Conservation (phyloP, 495 filamentous ascomycete species). For the Penicillium fimorum region DNA sequence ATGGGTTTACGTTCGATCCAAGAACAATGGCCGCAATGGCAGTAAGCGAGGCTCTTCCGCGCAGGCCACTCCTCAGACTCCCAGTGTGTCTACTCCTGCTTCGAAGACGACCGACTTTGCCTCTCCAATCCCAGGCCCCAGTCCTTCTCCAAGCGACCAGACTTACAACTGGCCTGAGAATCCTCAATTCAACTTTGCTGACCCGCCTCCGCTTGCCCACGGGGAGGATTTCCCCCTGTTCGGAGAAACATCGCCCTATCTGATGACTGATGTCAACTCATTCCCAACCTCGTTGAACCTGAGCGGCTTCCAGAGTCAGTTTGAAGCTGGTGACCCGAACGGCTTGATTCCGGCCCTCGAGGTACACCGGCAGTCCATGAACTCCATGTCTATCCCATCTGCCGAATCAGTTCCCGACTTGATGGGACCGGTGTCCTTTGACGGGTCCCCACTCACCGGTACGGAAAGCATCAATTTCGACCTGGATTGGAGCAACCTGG, state of each 20-base stretch:
- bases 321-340: slow-evolving; percentile 54
- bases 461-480: slow-evolving; percentile 35
- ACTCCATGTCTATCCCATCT: slow-evolving; percentile 27
- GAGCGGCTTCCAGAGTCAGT: slow-evolving; percentile 47
- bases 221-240: slow-evolving; percentile 29
- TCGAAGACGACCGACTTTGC: slow-evolving; percentile 44
- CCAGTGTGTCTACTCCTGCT: slow-evolving; percentile 51
- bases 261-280: slow-evolving; percentile 20
- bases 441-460: slow-evolving; percentile 26
- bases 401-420: slow-evolving; percentile 26
- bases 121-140: slow-evolving; percentile 30
- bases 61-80: slow-evolving; percentile 51
- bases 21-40: slow-evolving; percentile 74
- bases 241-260: slow-evolving; percentile 21
- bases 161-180: slow-evolving; percentile 21
- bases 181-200: slow-evolving; percentile 30
- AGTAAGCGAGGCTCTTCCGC: slow-evolving; percentile 37
- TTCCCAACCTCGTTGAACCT: slow-evolving; percentile 43
- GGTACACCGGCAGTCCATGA: slow-evolving; percentile 30
- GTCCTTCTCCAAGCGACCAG: slow-evolving; percentile 24
- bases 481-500: slow-evolving; percentile 39
- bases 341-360: slow-evolving; percentile 24
- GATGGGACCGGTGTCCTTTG: slow-evolving; percentile 22
- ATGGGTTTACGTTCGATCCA: slow-evolving; percentile 85
- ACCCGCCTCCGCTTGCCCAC: slow-evolving; percentile 25